Base-by-base conservation (phyloP, 2,329 filamentous ascomycete genomes). In the Teratosphaeria destructans region DNA sequence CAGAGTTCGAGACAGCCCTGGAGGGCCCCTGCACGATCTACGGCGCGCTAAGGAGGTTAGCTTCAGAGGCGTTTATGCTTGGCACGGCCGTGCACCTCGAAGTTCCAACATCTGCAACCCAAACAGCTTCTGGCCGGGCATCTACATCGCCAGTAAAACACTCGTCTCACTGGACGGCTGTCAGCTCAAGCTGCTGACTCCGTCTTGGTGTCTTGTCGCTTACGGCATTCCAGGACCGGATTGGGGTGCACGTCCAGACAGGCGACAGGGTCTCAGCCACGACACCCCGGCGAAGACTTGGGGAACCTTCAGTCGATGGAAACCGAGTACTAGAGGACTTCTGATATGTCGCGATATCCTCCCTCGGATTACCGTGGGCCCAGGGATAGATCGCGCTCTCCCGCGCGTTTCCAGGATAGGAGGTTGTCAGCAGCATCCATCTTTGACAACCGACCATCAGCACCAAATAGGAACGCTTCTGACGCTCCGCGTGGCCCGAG, bases 401-500 rank as follows among this genome's bases (percentile, higher is more conserved):
- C 86, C 56, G 84, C 85, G 65, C 82, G 85, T 61, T 90, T 90
- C 53, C 43, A 80, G 64, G 88, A 92, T 70, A 82, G 87, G 62
- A 83, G 89, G 59, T 83, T 86, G 56, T 85, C 85, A n/a, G 83
- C 80, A 2, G 78, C 79, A 57, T 66, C 63, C 56, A 63, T 64
- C 26, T 70, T 69, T 54, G 68, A 69, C 57, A 62, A 59, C 37
- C 63, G 70, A 61, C 65, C 69, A 57, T 57, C 63, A 32, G 65
- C 64, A 29, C 63, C 65, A 23, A 57, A 61, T 35, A 66, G 68
- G 57, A 64, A 59, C 55, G 67, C 64, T 34, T 62, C 65, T 54
- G 89, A 95, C 63, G 86, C 89, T 1, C 91, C 91, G 3, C 82
- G 90, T 59, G 91, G 89, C 0, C 90, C 91, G 11, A 90, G 92